Evolutionary conservation across 306 rosid species (phyloP), one percentile per base, ranked within the genome.

Genomic region (Alnus glutinosa): DNA sequence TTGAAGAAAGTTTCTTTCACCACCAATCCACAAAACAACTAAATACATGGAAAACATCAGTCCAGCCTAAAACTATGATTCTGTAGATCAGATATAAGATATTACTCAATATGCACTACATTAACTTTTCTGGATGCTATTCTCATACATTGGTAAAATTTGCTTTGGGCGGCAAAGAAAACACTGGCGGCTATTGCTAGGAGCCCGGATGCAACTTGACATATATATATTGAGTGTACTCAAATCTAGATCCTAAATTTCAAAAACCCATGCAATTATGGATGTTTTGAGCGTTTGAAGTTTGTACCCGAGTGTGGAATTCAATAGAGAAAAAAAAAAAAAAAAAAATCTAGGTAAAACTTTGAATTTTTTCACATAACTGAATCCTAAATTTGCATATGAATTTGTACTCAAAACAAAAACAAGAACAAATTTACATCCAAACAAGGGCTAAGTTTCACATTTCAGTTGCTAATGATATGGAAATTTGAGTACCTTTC

Each of bases 1-100:
- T 64, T 23, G 15, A 57, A 8, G 58, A 83, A 75, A 51, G 55
- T 75, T 75, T 50, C n/a, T 67, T 81, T 62, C 62, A 50, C 16
- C 5, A 52, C 4, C 28, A 12, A 48, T 59, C 55, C 69, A 71
- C 32, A 18, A 59, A 39, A 46, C 1, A 34, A 57, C 64, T 39
- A 4, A n/a, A 49, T 4, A 46, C 77, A 13, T 36, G 61, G 44
- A 47, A 39, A 32, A 46, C 1, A 18, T 32, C 15, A 3, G 28
- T 28, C 55, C 54, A 28, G 52, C 5, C 34, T 66, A 37, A 37
- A 66, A 66, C n/a, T 37, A 8, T 7, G 28, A 2, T 37, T 39
- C 48, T 66, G 28, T 14, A 4, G 10, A 13, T 37, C 23, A 66
- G 48, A 37, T 37, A 36, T 16, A 37, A 28, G 39, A 37, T 36